A percentile compares a stretch with the other conserved stretches of the same genome.
Conservation (phyloP, 2,329 filamentous ascomycete species). For the Aspergillus piperis region DNA sequence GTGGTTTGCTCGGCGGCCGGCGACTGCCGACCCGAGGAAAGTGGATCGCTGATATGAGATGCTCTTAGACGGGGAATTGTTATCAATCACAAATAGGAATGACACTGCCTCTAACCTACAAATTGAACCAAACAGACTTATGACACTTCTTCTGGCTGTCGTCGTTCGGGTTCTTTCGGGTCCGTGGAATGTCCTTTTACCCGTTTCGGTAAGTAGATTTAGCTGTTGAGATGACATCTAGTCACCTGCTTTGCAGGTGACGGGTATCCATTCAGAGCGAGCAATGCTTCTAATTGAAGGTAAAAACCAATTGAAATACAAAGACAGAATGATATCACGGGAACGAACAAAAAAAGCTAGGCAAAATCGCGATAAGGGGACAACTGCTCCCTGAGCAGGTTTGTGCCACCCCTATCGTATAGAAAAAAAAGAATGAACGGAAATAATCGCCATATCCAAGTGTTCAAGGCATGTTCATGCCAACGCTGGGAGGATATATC, state of each 20-base stretch:
- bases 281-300: background rate
- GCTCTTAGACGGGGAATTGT: background rate
- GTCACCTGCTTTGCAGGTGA: too few species aligned
- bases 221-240: too few species aligned
- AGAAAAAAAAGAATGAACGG: background rate
- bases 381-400: background rate
- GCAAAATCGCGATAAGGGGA: background rate
- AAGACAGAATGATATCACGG: background rate
- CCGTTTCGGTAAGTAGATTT: too few species aligned
- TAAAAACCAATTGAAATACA: background rate
- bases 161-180: too few species aligned
- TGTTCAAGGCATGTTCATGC: background rate
- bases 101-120: background rate
- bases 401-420: background rate
- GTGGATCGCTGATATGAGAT: background rate
- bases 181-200: too few species aligned
- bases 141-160: background rate
- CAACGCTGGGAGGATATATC: background rate
- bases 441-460: too few species aligned
- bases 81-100: background rate
- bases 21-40: background rate
- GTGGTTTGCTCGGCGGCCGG: background rate
- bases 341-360: background rate
- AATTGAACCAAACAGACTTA: too few species aligned
- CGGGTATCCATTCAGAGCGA: background rate